Evolutionary conservation across 2,329 filamentous ascomycete genomes (phyloP).

Genomic region (Aaosphaeria arxii): DNA sequence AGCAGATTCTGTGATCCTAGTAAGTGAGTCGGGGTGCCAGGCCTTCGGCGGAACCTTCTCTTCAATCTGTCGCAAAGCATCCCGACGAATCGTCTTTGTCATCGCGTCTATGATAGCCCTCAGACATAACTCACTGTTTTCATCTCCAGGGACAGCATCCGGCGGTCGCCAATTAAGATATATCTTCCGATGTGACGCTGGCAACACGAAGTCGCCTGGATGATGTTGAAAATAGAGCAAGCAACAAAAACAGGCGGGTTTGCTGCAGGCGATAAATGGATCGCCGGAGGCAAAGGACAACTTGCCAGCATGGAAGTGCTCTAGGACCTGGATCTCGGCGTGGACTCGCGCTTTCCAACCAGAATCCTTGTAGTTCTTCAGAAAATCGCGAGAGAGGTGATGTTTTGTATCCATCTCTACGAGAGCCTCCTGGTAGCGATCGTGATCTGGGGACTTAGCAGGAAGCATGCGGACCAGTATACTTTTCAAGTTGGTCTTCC

Average conservation of each 20-base stretch:
- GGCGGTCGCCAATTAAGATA: slow-evolving; percentile 44
- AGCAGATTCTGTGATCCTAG: slow-evolving; percentile 2
- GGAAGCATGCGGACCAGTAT: slow-evolving; percentile 25
- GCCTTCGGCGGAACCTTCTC: slow-evolving; percentile 5
- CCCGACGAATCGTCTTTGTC: slow-evolving; percentile 7
- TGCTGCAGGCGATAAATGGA: slow-evolving; percentile 51
- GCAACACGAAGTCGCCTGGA: slow-evolving; percentile 18
- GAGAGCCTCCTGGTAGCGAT: slow-evolving; percentile 8
- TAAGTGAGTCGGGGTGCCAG: slow-evolving; percentile 9
- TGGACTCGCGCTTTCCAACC: slow-evolving; percentile 36
- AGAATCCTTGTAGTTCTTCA: slow-evolving; percentile 18
- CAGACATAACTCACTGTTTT: slow-evolving; percentile 1
- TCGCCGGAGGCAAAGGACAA: slow-evolving; percentile 40
- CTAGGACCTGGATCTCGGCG: slow-evolving; percentile 48
- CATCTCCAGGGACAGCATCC: background rate
- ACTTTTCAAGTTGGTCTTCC: slow-evolving; percentile 15
- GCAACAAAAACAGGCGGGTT: slow-evolving; percentile 52
- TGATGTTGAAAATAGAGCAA: slow-evolving; percentile 45
- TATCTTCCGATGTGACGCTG: slow-evolving; percentile 38
- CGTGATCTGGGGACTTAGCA: slow-evolving; percentile 13
- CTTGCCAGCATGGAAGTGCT: slow-evolving; percentile 41
- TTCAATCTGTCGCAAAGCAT: slow-evolving; percentile 10
- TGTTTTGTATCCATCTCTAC: slow-evolving; percentile 27
- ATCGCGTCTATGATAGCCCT: slow-evolving; percentile 13
- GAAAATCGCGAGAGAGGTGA: slow-evolving; percentile 18